Base-by-base conservation (phyloP, 306 rosid species). In the Cyclanthera cordifolia region DNA sequence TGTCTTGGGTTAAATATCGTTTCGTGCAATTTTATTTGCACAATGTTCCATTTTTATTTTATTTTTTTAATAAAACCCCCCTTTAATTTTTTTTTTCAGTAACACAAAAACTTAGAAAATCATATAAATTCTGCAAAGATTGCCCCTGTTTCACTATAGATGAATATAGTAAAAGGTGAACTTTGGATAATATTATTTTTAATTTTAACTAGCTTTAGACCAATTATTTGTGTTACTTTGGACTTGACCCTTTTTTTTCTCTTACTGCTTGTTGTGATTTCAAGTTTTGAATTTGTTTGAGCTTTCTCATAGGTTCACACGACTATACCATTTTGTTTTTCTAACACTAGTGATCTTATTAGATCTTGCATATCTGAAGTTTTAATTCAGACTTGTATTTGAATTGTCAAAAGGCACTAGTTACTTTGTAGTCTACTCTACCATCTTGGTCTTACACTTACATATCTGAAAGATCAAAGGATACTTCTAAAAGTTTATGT, bases 1-100 rank as follows among this genome's bases (percentile, higher is more conserved):
- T 87, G 92, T 89, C 86, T 79, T 80, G 85, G 72, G 66, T 75
- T 81, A 72, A 43, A 52, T 80, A 51, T 43, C 79, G 60, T 74
- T 74, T 70, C 39, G 73, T 79, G 72, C 43, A 69, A 52, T 51
- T 72, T 54, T 51, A 71, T 30, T 37, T 73, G 58, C 73, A 49
- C 25, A 43, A 52, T 64, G 30, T 45, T 65, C 37, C 53, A 45
- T 23, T 24, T 65, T n/a, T n/a, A n/a, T n/a, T n/a, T n/a, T n/a
- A n/a, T n/a, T n/a, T 65, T 65, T 43, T 48, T 21, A 6, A 13
- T 45, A 8, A 24, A 41, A n/a, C 7, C 21, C 70, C 70, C 37
- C 20, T 13, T 13, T 57, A 43, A 4, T 43, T 20, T 4, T 64
- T 4, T 17, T 37, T 59, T 4, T 37, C 68, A 4, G 49, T 2